phyloP scores from a whole-genome alignment of 2,329 filamentous ascomycete species.

The Proliferodiscus dingleyae region DNA sequence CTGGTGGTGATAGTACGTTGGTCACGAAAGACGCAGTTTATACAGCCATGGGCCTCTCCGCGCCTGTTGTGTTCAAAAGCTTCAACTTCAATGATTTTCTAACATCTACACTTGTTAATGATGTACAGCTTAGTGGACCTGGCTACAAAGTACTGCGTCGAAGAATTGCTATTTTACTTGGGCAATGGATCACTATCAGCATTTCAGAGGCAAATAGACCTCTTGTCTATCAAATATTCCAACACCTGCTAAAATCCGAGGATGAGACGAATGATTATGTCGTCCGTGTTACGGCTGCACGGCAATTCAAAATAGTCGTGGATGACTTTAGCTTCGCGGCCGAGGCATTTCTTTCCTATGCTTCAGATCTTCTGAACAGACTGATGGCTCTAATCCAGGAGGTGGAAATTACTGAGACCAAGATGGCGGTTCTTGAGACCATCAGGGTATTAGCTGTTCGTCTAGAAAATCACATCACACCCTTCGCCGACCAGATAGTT shows the following conservation, averaged over 20 bases:
- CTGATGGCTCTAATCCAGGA: conserved; percentile 75
- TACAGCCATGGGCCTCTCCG: conserved; percentile 82
- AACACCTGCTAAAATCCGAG: conserved; percentile 72
- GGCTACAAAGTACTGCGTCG: conserved; percentile 79
- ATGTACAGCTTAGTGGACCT: conserved; percentile 61
- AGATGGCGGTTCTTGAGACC: conserved; percentile 83
- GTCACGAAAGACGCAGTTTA: conserved; percentile 92
- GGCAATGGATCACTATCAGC: conserved; percentile 82
- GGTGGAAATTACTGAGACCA: conserved; percentile 79
- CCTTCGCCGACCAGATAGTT: conserved; percentile 76
- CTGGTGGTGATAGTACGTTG: conserved; percentile 57
- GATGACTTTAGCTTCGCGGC: conserved; percentile 80
- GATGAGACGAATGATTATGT: conserved; percentile 85
- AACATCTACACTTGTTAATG: conserved; percentile 66
- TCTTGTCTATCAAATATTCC: conserved; percentile 82
- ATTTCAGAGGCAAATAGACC: conserved; percentile 63
- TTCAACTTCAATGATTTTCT: conserved; percentile 85
- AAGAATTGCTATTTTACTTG: conserved; percentile 81
- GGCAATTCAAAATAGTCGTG: conserved; percentile 74
- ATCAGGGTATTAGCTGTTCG: conserved; percentile 75
- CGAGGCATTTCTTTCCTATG: conserved; percentile 71
- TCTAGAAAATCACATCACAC: conserved; percentile 66
- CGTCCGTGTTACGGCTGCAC: conserved; percentile 83
- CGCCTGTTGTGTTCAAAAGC: conserved; percentile 65
- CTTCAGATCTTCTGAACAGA: conserved; percentile 64